These are phyloP conservation scores for Wickerhamiella domercqiae DNA, from an alignment of 805 yeast species.

Conservation along the genomic window DNA sequence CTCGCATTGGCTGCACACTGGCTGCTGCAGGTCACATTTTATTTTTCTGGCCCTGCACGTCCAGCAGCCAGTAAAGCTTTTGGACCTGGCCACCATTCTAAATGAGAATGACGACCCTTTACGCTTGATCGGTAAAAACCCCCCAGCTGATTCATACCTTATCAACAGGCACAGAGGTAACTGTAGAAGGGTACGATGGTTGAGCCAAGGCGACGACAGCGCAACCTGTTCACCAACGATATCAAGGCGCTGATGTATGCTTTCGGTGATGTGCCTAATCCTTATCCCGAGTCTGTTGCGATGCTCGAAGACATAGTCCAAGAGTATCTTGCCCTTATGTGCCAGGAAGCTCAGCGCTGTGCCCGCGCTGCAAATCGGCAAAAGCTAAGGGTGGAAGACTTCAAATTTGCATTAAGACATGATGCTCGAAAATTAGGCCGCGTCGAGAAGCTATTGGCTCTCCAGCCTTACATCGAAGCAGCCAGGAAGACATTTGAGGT, in stretches of 20 bases:
- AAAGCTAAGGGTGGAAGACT: slow-evolving; percentile 57
- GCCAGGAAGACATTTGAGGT: slow-evolving; percentile 57
- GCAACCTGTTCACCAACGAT: slow-evolving; percentile 27
- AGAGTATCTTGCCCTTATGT: slow-evolving; percentile 44
- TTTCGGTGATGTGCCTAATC: slow-evolving; percentile 57
- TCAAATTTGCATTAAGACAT: slow-evolving; percentile 50
- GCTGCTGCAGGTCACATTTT: slow-evolving; percentile 60
- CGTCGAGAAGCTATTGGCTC: slow-evolving; percentile 43
- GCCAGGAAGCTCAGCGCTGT: slow-evolving; percentile 38
- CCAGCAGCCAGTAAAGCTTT: slow-evolving; percentile 79
- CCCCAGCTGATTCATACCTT: too few relatives aligned
- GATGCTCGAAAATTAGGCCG: slow-evolving; percentile 58
- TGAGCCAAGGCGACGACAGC: slow-evolving; percentile 5
- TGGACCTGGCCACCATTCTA: slow-evolving; percentile 31
- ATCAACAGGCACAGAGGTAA: too few relatives aligned
- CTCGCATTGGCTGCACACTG: slow-evolving; percentile 55
- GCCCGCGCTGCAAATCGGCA: slow-evolving; percentile 39
- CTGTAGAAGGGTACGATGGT: too few relatives aligned
- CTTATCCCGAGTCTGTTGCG: slow-evolving; percentile 48
- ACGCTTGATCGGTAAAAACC: too few relatives aligned
- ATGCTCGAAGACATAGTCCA: slow-evolving; percentile 53
- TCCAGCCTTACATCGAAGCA: slow-evolving; percentile 46
- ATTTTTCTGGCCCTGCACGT: slow-evolving; percentile 72
- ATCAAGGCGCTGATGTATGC: slow-evolving; percentile 50
- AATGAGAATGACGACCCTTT: too few relatives aligned